Evolutionary conservation across 768 basidiomycete species (phyloP), one percentile per base, ranked within the genome.

Genomic region (Leccinum arenicola): DNA sequence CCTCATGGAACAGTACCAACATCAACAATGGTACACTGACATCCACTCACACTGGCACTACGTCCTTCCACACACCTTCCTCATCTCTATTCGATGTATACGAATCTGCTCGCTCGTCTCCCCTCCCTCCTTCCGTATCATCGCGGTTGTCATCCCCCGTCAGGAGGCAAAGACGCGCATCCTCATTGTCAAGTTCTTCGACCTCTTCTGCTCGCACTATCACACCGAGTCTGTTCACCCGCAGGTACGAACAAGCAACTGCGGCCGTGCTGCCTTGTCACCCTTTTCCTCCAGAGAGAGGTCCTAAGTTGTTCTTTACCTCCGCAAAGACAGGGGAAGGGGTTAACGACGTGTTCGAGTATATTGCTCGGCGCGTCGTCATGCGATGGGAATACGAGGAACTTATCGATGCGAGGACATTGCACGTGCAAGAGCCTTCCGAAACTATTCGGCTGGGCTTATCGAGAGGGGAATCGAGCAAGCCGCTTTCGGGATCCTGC

Each of bases 291-390:
- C 81, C 77, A 0, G 84, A 83, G 31, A 76, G 71, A 1, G 82
- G 86, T 3, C 86, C 89, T 0, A 82, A 78, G 69, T 73, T 91
- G 11, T 89, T 91, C 71, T 87, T 88, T 67, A 83, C 88, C 6
- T 89, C 86, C 1, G 90, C 91, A 3, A 90, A 90, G 73, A 90
- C 88, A 4, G 91, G 91, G 0, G 80, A 82, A 36, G 85, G 88
- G 8, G 88, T 92, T 0, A 52, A 68, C 1, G 86, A 85, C 1
- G 85, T 91, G n/a, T 93, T 93, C 66, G 87, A 84, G 68, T 91
- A 91, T 65, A 77, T 93, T 45, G 88, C 84, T 4, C 67, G 73
- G 52, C 76, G 89, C 27, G 87, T 93, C 9, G 78, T 85, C 36
- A 66, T 69, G 61, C 74, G 80, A 60, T 86, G 84, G 84, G 90